Base-by-base conservation (phyloP, 805 yeast genomes). In the Wickerhamomyces strasburgensis region DNA sequence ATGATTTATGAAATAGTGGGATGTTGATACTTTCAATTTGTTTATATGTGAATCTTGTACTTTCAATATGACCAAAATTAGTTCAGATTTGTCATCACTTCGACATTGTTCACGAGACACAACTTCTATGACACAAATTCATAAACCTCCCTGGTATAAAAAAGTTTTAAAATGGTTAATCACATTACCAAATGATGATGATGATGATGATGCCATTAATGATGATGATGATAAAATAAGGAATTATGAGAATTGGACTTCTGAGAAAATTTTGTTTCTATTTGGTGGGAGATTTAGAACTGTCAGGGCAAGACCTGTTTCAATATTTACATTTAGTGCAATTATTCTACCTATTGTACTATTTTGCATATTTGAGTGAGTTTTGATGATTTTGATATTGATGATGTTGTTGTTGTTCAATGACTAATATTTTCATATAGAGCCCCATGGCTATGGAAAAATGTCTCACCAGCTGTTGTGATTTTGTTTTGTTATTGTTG, bases 271-370 rank as follows among this genome's bases (percentile, higher is more conserved):
- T 38, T 44, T 74, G 2, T 84, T 72, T 54, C 58, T 81, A 4
- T 57, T 76, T 33, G 93, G 93, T 11, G 95, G 94, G 0, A 56
- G 87, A 29, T 49, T 79, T 11, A 61, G 80, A 23, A 60, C 72
- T 0, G 52, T 69, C 8, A 67, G 62, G 39, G 49, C 57, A 18
- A 44, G 46, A 15, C 79, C 76, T 2, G 46, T 67, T 13, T 66
- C 66, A 9, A 19, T 72, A 3, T 25, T 62, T 0, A 65, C 70
- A 0, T 57, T 64, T 4, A 37, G 57, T 0, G 31, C 57, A 4
- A 48, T 70, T 0, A 23, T 75, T 0, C 48, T 65, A 0, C 73
- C 84, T 0, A 68, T 70, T 3, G 70, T 81, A 1, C 52, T 84
- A 7, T 85, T 69, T 47, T 68, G 75, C 37, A 57, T 71, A 0